Evolutionary conservation across 352 stramenopile genomes (phyloP), one percentile per base, ranked within the genome.

Genomic region (Globisporangium cylindrosporum): DNA sequence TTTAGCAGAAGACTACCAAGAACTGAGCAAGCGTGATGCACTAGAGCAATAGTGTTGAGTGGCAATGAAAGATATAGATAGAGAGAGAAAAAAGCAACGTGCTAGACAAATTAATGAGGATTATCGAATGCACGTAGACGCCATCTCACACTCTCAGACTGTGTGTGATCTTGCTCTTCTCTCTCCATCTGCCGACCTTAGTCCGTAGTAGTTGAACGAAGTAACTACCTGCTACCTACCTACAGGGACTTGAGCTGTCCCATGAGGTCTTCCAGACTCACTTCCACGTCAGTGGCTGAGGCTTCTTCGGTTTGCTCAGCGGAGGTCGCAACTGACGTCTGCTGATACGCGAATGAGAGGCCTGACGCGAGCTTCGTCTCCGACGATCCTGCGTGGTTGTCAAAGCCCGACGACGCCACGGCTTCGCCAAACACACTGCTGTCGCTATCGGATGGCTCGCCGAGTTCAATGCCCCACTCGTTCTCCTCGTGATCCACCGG

Each of bases 381-480:
- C 20, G 72, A 55, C 4, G 73, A 70, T 8, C 58, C 22, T 22
- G 46, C 59, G 4, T 54, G 29, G 7, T 29, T 48, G 34, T 62
- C 51, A 55, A 62, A 55, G 12, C 59, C 54, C 15, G 65, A 67
- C n/a, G 51, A 60, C n/a, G 25, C 29, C 14, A 18, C 58, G 4
- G 41, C 58, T 15, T 72, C 67, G 1, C 70, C 72, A 18, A 75
- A 69, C n/a, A 68, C 73, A 25, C 70, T 72, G 18, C 56, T 46
- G 7, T 4, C 20, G 25, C 56, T 46, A 20, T 24, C 25, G 20
- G 20, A 58, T 7, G 55, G 32, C 4, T 56, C 66, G 7, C 73
- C 72, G 1, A 94, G 68, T 43, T 94, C 85, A 63, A 97, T 97
- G 27, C 90, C 90, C 90, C 90, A 97, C 67, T 95, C 90, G 62